Conservation (phyloP, 495 filamentous ascomycete genomes). For the Penicillium dipodomyicola region DNA sequence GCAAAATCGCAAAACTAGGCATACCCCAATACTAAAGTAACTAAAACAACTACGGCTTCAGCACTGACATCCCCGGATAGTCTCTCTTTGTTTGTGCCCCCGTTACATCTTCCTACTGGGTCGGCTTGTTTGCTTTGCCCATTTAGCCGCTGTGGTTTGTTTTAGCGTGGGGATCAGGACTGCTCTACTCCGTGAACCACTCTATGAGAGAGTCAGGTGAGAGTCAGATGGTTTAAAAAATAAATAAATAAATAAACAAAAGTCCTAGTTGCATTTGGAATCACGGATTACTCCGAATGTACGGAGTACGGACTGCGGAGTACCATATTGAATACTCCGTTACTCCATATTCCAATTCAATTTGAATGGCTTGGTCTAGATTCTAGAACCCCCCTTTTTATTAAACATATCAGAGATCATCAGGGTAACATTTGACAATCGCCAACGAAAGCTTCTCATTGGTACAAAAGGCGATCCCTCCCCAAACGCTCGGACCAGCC, state of each 20-base stretch:
- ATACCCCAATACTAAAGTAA: background rate
- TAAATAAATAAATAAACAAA: background rate
- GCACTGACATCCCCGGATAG: background rate
- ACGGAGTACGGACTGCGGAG: background rate
- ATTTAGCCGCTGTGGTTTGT: background rate
- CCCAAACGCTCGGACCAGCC: background rate
- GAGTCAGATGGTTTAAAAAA: conserved; percentile 2
- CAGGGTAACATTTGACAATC: conserved; percentile 1
- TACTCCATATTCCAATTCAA: background rate
- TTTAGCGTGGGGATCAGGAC: background rate
- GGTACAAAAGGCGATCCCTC: background rate
- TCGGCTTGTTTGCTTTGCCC: background rate
- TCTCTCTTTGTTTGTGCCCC: conserved; percentile 10
- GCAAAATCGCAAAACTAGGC: background rate
- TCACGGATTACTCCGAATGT: conserved; percentile 5
- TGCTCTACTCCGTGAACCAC: background rate
- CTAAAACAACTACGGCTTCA: background rate
- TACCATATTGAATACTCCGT: background rate
- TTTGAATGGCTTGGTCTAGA: conserved; percentile 4
- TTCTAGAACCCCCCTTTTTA: background rate
- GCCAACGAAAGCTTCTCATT: conserved; percentile 6
- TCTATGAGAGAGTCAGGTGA: background rate
- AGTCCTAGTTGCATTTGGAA: conserved; percentile 7
- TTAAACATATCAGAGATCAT: background rate
- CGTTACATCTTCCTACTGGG: background rate